Evolutionary conservation across 1,139 yeast genomes (phyloP).

Genomic region (Hanseniaspora gamundiae): DNA sequence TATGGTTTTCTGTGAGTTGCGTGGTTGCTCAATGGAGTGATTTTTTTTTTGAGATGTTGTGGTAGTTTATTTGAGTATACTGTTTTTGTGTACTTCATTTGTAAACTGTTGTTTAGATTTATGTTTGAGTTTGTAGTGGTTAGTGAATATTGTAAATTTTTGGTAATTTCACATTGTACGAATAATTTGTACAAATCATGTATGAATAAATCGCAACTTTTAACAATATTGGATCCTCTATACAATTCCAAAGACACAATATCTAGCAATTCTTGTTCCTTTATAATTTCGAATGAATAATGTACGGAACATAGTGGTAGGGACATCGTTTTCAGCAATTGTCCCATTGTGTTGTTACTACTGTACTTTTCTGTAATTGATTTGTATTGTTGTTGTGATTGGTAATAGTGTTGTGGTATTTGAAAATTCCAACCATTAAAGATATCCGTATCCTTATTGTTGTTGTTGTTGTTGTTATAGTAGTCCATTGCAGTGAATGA

Average conservation of each 20-base stretch:
- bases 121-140: neutral
- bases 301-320: neutral
- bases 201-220: neutral
- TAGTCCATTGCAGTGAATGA: neutral
- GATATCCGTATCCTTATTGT: neutral
- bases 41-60: too few species aligned
- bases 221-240: neutral
- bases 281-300: neutral
- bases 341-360: neutral
- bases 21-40: too few species aligned
- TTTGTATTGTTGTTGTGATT: neutral
- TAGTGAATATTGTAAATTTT: neutral
- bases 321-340: neutral
- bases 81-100: neutral
- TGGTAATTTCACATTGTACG: neutral
- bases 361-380: neutral
- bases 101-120: neutral
- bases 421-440: neutral
- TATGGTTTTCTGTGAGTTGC: neutral
- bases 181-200: neutral
- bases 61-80: too few species aligned
- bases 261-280: neutral
- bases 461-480: neutral
- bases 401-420: neutral
- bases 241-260: neutral